phyloP scores from a whole-genome alignment of 1,284 basidiomycete genomes.

The Rhodotorula sp. region DNA sequence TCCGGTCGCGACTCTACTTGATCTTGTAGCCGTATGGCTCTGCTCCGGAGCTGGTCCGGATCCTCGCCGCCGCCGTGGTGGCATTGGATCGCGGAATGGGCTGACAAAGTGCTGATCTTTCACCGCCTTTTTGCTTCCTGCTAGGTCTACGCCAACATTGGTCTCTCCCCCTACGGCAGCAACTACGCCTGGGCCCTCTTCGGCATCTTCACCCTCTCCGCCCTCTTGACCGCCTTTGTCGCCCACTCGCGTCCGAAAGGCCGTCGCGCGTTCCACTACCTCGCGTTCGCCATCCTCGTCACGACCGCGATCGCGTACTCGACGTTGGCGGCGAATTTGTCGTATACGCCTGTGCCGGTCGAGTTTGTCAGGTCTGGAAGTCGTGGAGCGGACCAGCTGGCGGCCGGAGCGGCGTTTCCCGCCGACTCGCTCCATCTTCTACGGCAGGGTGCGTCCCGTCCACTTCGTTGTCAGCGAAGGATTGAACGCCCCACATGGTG shows the following conservation, averaged over 20 bases:
- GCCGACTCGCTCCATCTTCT: conserved; percentile 11
- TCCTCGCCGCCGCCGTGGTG: neutral
- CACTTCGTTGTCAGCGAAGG: neutral
- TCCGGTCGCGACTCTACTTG: too few species aligned
- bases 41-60: neutral
- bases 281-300: conserved; percentile 9
- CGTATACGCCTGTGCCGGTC: conserved; percentile 8
- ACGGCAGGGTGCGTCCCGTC: conserved; percentile 1
- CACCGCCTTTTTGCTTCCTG: neutral
- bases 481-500: too few species aligned
- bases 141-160: conserved; percentile 8
- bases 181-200: conserved; percentile 7
- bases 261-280: conserved; percentile 11
- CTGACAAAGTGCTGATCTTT: neutral
- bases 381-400: conserved; percentile 3
- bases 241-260: conserved; percentile 5
- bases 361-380: conserved; percentile 9
- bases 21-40: too few species aligned
- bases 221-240: neutral
- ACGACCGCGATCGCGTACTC: neutral
- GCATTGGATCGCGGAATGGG: neutral
- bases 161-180: neutral
- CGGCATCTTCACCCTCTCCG: conserved; percentile 4
- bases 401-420: conserved; percentile 1
- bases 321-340: conserved; percentile 1